Conservation (phyloP, 257 asterid genomes). For the Gynochthodes officinalis region DNA sequence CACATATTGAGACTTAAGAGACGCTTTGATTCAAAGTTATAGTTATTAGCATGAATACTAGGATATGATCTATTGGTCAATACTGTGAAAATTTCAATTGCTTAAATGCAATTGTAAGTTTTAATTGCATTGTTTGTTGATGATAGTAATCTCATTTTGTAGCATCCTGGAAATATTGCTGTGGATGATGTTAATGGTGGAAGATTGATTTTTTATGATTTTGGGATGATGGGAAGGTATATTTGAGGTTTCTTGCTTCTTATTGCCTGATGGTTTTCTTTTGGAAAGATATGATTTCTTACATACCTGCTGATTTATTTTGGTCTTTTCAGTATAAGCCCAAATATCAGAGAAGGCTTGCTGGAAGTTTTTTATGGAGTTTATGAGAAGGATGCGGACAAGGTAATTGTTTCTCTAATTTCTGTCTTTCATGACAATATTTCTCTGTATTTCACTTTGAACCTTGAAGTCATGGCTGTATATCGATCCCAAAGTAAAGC, state of each 20-base stretch:
- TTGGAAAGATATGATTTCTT: slow-evolving; percentile 9
- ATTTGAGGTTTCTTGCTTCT: slow-evolving; percentile 4
- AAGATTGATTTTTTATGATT: slow-evolving; percentile 83
- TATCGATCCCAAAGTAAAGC: neutral
- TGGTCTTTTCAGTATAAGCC: slow-evolving; percentile 65
- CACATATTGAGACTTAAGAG: neutral
- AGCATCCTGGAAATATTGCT: slow-evolving; percentile 94
- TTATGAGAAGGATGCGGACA: slow-evolving; percentile 87
- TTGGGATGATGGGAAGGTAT: slow-evolving; percentile 97
- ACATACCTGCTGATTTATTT: slow-evolving; percentile 12
- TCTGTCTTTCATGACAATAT: neutral
- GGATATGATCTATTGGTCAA: neutral
- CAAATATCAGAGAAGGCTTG: slow-evolving; percentile 79
- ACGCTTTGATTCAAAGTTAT: neutral
- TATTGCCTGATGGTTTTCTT: slow-evolving; percentile 15
- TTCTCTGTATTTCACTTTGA: neutral
- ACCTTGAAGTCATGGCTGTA: neutral
- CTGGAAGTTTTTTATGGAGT: slow-evolving; percentile 89
- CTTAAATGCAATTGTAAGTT: neutral
- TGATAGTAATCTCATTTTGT: slow-evolving; percentile 21
- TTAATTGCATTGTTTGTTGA: neutral
- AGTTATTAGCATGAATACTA: neutral
- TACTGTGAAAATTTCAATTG: neutral
- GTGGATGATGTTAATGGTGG: slow-evolving; percentile 90
- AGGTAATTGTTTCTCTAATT: slow-evolving; percentile 39